phyloP scores from a whole-genome alignment of 495 filamentous ascomycete genomes.

The Staphylotrichum longicolle region DNA sequence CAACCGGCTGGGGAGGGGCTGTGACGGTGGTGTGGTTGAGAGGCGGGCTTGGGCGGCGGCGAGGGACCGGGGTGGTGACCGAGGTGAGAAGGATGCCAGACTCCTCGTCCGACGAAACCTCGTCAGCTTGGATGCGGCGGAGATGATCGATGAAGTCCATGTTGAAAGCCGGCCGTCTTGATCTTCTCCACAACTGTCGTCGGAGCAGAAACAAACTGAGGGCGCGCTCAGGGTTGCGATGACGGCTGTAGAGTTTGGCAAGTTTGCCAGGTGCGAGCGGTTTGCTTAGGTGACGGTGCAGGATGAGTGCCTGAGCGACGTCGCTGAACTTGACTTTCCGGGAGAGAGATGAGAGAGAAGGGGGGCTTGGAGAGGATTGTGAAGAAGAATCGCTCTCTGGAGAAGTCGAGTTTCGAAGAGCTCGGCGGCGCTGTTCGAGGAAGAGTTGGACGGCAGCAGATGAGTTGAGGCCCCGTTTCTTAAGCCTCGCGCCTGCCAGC shows the following conservation, averaged over 20 bases:
- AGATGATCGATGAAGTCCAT: slow-evolving; percentile 10
- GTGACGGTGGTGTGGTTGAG: background rate
- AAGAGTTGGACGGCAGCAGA: slow-evolving; percentile 5
- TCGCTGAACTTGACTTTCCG: background rate
- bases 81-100: background rate
- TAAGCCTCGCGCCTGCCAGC: background rate
- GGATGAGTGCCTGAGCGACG: background rate
- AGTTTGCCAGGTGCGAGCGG: background rate
- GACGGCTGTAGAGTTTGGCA: slow-evolving; percentile 5
- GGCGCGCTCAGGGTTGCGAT: slow-evolving; percentile 15
- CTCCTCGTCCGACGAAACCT: slow-evolving; percentile 15
- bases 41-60: background rate
- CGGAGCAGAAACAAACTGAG: slow-evolving; percentile 9
- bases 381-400: background rate
- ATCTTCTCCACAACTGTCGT: slow-evolving; percentile 14
- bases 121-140: slow-evolving; percentile 11
- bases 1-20: background rate
- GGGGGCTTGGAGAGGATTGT: background rate
- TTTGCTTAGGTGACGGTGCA: background rate
- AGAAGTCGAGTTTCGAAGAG: slow-evolving; percentile 7
- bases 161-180: slow-evolving; percentile 9
- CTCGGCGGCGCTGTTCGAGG: background rate
- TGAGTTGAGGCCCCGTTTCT: background rate
- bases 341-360: background rate
- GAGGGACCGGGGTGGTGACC: background rate